Conservation (phyloP, 2,329 filamentous ascomycete species). For the Aspergillus texensis region DNA sequence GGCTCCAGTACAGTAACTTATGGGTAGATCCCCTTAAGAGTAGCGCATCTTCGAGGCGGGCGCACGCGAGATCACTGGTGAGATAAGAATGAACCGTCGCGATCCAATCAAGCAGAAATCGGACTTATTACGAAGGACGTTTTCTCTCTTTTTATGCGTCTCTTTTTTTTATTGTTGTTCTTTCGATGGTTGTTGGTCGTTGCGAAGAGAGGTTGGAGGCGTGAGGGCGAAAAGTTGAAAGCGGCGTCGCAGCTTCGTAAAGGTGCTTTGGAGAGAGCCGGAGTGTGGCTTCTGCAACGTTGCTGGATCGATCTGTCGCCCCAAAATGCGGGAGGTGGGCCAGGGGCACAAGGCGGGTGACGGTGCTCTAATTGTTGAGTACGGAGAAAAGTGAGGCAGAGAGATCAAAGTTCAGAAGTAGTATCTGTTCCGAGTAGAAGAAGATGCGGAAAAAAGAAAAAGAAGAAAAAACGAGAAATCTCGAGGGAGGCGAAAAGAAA, state of each 20-base stretch:
- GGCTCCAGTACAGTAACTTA: conserved; percentile 24
- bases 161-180: not conserved
- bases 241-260: conserved; percentile 26
- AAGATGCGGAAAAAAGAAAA: conserved; percentile 19
- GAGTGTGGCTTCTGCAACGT: conserved; percentile 22
- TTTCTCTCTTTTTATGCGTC: not conserved
- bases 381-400: not conserved
- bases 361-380: not conserved
- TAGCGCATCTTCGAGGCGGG: conserved; percentile 28
- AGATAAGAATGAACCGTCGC: conserved; percentile 6
- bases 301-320: conserved; percentile 14
- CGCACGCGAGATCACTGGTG: conserved; percentile 11
- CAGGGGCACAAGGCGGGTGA: conserved; percentile 6
- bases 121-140: conserved; percentile 10
- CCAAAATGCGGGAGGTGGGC: conserved; percentile 11
- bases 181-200: conserved; percentile 4
- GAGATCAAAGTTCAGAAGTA: conserved; percentile 7
- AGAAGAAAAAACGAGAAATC: conserved; percentile 8
- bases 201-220: conserved; percentile 8
- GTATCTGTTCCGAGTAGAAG: conserved; percentile 6
- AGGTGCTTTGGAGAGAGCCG: conserved; percentile 12
- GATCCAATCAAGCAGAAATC: conserved; percentile 13
- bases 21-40: conserved; percentile 31
- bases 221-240: conserved; percentile 12
- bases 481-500: conserved; percentile 18